phyloP scores from a whole-genome alignment of 495 filamentous ascomycete species.

The Ramalina intermedia region DNA sequence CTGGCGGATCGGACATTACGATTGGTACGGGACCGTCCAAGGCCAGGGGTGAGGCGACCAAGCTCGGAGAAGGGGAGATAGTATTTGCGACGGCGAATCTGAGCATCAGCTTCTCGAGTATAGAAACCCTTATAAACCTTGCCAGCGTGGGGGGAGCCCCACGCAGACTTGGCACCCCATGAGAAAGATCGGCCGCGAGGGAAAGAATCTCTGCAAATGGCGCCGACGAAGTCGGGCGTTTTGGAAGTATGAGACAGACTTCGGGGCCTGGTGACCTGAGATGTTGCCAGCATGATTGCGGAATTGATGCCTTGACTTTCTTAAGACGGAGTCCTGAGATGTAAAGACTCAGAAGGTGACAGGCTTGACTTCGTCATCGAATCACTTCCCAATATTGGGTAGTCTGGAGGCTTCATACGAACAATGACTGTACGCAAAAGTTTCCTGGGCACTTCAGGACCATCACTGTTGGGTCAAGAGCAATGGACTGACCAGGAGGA shows the following conservation, averaged over 20 bases:
- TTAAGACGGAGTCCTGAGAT: too few relatives aligned
- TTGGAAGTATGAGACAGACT: not conserved
- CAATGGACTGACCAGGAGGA: too few relatives aligned
- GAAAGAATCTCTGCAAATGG: not conserved
- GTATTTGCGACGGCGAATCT: not conserved
- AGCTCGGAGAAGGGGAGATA: conserved; percentile 4
- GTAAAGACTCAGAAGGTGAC: too few relatives aligned
- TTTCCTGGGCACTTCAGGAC: too few relatives aligned
- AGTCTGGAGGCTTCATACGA: too few relatives aligned
- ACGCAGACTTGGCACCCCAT: conserved; percentile 5
- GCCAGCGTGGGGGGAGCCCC: not conserved
- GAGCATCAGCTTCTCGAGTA: not conserved
- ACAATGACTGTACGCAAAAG: too few relatives aligned
- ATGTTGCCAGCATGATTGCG: conserved; percentile 8
- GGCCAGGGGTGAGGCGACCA: not conserved
- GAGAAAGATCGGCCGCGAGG: conserved; percentile 2
- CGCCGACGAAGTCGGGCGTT: not conserved
- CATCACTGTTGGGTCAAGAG: too few relatives aligned
- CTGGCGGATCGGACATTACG: conserved; percentile 7
- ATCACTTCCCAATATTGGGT: too few relatives aligned
- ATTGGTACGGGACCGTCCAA: not conserved
- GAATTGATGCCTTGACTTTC: too few relatives aligned
- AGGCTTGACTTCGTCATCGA: too few relatives aligned
- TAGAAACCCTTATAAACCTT: conserved; percentile 7
- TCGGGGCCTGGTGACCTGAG: conserved; percentile 1